Percentiles rank a stretch among this genome's conserved stretches.
These are phyloP conservation scores for Maudiozyma bulderi DNA, from an alignment of 805 yeast species.

Conservation along the genomic window DNA sequence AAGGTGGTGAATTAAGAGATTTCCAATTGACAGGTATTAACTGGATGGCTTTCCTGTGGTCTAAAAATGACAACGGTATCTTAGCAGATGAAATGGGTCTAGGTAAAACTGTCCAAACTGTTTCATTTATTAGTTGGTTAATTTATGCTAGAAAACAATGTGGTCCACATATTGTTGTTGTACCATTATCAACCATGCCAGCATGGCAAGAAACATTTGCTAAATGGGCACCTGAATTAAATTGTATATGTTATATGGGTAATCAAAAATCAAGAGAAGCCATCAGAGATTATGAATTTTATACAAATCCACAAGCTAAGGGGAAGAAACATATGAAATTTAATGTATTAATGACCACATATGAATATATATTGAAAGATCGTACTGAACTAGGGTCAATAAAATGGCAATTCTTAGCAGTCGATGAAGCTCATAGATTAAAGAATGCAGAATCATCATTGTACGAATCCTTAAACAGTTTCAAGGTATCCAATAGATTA, in stretches of 20 bases:
- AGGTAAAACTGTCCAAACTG: slow-evolving; percentile 96
- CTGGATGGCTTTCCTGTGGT: slow-evolving; percentile 99
- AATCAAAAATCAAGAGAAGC: slow-evolving; percentile 76
- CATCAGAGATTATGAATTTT: slow-evolving; percentile 80
- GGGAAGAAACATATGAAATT: slow-evolving; percentile 64
- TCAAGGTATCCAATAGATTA: slow-evolving; percentile 74
- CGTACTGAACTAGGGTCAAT: slow-evolving; percentile 67
- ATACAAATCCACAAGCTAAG: slow-evolving; percentile 40
- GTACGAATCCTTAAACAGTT: slow-evolving; percentile 76
- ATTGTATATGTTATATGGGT: slow-evolving; percentile 88
- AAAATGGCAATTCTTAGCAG: slow-evolving; percentile 94
- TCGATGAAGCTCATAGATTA: slow-evolving; percentile 95
- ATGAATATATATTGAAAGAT: slow-evolving; percentile 92
- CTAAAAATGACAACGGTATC: slow-evolving; percentile 93
- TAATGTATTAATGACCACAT: slow-evolving; percentile 86
- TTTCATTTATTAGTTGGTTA: slow-evolving; percentile 88
- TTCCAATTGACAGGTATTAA: slow-evolving; percentile 96
- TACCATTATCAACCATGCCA: slow-evolving; percentile 90
- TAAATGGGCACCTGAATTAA: slow-evolving; percentile 93
- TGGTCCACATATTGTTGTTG: slow-evolving; percentile 95
- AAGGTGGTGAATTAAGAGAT: slow-evolving; percentile 87
- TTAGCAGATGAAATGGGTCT: slow-evolving; percentile 98
- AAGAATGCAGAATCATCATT: slow-evolving; percentile 90
- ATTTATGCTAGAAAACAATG: slow-evolving; percentile 91
- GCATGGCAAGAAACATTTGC: slow-evolving; percentile 99